Evolutionary conservation across 1,284 basidiomycete species (phyloP).

Genomic region (Trichosporon coremiiforme): DNA sequence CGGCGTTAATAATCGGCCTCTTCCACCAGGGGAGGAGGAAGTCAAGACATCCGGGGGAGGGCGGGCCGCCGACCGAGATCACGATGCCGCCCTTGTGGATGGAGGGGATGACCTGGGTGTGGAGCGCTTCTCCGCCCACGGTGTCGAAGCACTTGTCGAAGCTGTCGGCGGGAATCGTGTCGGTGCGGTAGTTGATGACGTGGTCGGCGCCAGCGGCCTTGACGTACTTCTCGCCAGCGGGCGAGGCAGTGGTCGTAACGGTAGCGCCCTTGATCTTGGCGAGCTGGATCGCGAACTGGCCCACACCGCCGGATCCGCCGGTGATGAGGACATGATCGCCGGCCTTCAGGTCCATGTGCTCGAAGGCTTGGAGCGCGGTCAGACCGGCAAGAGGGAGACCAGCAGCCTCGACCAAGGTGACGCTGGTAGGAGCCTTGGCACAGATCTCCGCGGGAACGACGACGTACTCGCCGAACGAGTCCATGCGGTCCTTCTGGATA

Average conservation of each 20-base stretch:
- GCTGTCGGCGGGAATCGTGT: slow-evolving; percentile 19
- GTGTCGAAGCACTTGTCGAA: slow-evolving; percentile 35
- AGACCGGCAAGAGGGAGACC: slow-evolving; percentile 35
- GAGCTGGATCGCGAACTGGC: slow-evolving; percentile 59
- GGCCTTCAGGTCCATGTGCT: slow-evolving; percentile 28
- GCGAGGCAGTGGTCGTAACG: slow-evolving; percentile 57
- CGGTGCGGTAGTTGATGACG: slow-evolving; percentile 50
- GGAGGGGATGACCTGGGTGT: slow-evolving; percentile 20
- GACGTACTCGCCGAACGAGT: slow-evolving; percentile 57
- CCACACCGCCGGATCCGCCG: slow-evolving; percentile 58
- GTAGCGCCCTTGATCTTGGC: slow-evolving; percentile 57
- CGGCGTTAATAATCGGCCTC: slow-evolving; percentile 2
- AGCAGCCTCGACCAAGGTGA: slow-evolving; percentile 28
- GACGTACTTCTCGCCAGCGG: slow-evolving; percentile 56
- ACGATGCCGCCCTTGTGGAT: slow-evolving; percentile 26
- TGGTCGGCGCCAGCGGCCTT: slow-evolving; percentile 58
- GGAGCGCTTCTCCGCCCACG: slow-evolving; percentile 24
- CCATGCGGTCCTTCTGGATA: slow-evolving; percentile 52
- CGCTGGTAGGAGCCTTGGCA: slow-evolving; percentile 27
- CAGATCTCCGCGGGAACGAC: slow-evolving; percentile 26
- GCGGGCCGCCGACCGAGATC: slow-evolving; percentile 28
- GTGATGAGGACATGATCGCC: slow-evolving; percentile 54
- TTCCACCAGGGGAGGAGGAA: slow-evolving; percentile 20
- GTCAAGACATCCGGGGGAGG: slow-evolving; percentile 24
- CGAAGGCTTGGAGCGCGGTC: slow-evolving; percentile 33